Conservation (phyloP, 2,329 filamentous ascomycete species). For the Ceratocystis colombiana region DNA sequence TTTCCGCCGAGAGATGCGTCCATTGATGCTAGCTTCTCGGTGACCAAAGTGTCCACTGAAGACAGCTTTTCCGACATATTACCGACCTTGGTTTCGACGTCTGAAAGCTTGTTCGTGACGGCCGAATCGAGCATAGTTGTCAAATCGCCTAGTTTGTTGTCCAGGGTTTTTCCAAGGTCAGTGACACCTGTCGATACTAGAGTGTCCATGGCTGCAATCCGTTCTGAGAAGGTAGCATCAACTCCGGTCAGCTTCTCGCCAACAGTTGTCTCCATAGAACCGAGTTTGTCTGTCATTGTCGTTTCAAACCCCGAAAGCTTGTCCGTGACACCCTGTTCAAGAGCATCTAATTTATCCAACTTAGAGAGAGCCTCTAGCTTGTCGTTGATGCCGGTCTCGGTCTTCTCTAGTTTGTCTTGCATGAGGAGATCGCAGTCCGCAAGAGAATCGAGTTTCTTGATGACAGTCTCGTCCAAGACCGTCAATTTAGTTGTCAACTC, state of each 20-base stretch:
- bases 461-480: slow-evolving; percentile 8
- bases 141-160: slow-evolving; percentile 19
- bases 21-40: slow-evolving; percentile 16
- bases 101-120: slow-evolving; percentile 4
- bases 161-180: slow-evolving; percentile 20
- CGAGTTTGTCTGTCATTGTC: slow-evolving; percentile 5
- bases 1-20: slow-evolving; percentile 16
- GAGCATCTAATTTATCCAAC: slow-evolving; percentile 17
- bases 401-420: slow-evolving; percentile 24
- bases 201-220: slow-evolving; percentile 17
- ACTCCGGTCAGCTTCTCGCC: slow-evolving; percentile 22
- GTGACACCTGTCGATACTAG: slow-evolving; percentile 11
- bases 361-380: slow-evolving; percentile 23
- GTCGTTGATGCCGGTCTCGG: slow-evolving; percentile 14
- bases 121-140: slow-evolving; percentile 14
- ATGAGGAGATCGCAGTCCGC: slow-evolving; percentile 23
- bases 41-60: neutral
- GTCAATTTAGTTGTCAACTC: slow-evolving; percentile 9
- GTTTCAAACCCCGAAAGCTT: slow-evolving; percentile 22
- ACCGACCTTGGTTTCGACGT: slow-evolving; percentile 14
- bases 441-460: slow-evolving; percentile 19
- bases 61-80: slow-evolving; percentile 7
- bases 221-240: slow-evolving; percentile 17
- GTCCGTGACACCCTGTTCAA: slow-evolving; percentile 20
- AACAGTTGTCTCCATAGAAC: slow-evolving; percentile 8